Evolutionary conservation across 1,284 basidiomycete genomes (phyloP), one percentile per base, ranked within the genome.

Genomic region (Tylopilus orsonianus): DNA sequence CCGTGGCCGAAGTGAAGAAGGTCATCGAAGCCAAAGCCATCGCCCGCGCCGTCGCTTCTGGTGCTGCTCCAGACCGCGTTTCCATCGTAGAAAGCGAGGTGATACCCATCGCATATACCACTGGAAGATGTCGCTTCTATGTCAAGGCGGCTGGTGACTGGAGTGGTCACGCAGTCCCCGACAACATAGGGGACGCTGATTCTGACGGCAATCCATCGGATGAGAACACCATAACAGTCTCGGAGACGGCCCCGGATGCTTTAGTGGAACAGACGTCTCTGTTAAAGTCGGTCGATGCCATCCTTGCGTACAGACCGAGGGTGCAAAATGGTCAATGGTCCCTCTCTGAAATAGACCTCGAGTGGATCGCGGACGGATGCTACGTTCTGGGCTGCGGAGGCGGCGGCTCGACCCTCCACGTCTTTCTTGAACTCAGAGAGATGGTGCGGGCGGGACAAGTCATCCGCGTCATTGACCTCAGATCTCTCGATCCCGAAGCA

Each of bases 381-480:
- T 78, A 76, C 43, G 69, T 80, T 26, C 61, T 81, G 5, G 79
- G 78, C 2, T 75, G 73, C 13, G 79, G 79, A 2, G 79, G 79
- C 9, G 78, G 79, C 4, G 79, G 79, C 4, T 74, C 75, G 0
- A 72, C 78, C 0, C 71, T 78, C 51, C 73, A 75, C 10, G 64
- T 71, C 8, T 79, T 73, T 57, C 55, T 78, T 16, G 71, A 73
- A 53, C 61, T 75, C 7, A 67, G 78, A 30, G 74, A 80, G 57
- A 67, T 77, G 56, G 57, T 80, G 27, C 66, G 78, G 3, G 62
- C 67, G 19, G 79, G 78, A 6, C 65, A 70, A 6, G 53, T 63
- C 12, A 70, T 79, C 41, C 68, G 71, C 19, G 71, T 80, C 12
- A 57, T 76, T 26, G 68, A 71, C 51, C 53, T 50, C 35, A 50